phyloP scores from a whole-genome alignment of 2,329 filamentous ascomycete species.

The Periconia sp. region DNA sequence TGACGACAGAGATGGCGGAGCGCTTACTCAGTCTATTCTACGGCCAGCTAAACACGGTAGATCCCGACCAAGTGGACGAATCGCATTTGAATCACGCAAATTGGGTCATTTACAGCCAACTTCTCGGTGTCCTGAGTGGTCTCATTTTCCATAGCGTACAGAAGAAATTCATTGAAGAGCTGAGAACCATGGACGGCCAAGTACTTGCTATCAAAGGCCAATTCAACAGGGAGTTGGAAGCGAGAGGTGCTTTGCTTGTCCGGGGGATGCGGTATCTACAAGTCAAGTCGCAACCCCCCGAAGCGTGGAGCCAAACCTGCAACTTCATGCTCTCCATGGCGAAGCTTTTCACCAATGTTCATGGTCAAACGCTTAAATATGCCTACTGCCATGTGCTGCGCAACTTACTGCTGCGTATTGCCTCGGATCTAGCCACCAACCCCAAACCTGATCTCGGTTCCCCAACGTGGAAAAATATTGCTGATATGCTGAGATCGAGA shows the following conservation, averaged over 20 bases:
- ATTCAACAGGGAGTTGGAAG: slow-evolving; percentile 69
- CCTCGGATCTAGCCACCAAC: slow-evolving; percentile 75
- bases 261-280: slow-evolving; percentile 89
- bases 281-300: slow-evolving; percentile 71
- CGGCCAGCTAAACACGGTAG: slow-evolving; percentile 85
- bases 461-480: slow-evolving; percentile 83
- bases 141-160: slow-evolving; percentile 86
- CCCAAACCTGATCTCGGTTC: slow-evolving; percentile 75
- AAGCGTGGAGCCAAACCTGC: slow-evolving; percentile 82
- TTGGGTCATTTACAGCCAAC: slow-evolving; percentile 90
- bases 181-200: slow-evolving; percentile 77
- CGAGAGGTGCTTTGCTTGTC: slow-evolving; percentile 82
- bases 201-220: slow-evolving; percentile 63
- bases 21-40: slow-evolving; percentile 96
- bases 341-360: slow-evolving; percentile 78
- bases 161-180: slow-evolving; percentile 76
- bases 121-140: slow-evolving; percentile 94
- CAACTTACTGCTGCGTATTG: slow-evolving; percentile 81
- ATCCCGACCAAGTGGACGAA: slow-evolving; percentile 74
- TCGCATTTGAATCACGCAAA: slow-evolving; percentile 89
- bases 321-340: slow-evolving; percentile 83
- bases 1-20: slow-evolving; percentile 89
- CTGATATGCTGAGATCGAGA: slow-evolving; percentile 75
- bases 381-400: slow-evolving; percentile 93
- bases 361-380: slow-evolving; percentile 87